Base-by-base conservation (phyloP, 108 stramenopile species). In the Thalassiosira profunda region DNA sequence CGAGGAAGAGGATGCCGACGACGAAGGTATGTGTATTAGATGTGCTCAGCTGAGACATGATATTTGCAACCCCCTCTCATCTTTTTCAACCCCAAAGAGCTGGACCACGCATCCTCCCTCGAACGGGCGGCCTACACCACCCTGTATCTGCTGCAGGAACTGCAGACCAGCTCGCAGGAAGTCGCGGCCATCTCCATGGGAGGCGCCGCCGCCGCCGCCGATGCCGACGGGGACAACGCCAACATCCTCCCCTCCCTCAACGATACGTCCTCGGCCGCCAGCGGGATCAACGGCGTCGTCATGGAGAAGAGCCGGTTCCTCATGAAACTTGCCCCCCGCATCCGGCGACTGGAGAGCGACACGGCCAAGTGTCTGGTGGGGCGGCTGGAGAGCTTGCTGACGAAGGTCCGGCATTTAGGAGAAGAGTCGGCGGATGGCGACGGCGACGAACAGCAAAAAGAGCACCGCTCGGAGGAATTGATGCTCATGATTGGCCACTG, bases 311-410 rank as follows among this genome's bases (percentile, higher is more conserved):
- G 91, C 5, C 86, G 87, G 35, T 92, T 91, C 41, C 37, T 95
- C 8, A 80, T 91, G 83, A 90, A 89, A 51, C 70, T 95, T 31
- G 82, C 94, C 9, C 94, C 94, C 12, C 77, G 94, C 2, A 92
- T 95, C 49, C 84, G 94, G 54, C 58, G 83, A 42, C 71, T 95
- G 61, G 94, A 95, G 63, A 63, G 84, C 3, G 86, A 92, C 62
- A 76, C 85, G 21, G 63, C 70, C 44, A 75, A 68, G 14, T 63
- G 75, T 36, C 65, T 92, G 23, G 67, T 79, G 20, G 48, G 60
- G 5, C 67, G 72, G 23, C 70, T 92, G 73, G 94, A 95, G 65
- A 53, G 71, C 10, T 58, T 82, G 7, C 79, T 95, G 38, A 52
- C 63, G 15, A 57, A 53, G 20, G 34, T 95, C 37, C 82, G 86